phyloP scores from a whole-genome alignment of 345 rosid genomes.

The Syzygium oleosum region DNA sequence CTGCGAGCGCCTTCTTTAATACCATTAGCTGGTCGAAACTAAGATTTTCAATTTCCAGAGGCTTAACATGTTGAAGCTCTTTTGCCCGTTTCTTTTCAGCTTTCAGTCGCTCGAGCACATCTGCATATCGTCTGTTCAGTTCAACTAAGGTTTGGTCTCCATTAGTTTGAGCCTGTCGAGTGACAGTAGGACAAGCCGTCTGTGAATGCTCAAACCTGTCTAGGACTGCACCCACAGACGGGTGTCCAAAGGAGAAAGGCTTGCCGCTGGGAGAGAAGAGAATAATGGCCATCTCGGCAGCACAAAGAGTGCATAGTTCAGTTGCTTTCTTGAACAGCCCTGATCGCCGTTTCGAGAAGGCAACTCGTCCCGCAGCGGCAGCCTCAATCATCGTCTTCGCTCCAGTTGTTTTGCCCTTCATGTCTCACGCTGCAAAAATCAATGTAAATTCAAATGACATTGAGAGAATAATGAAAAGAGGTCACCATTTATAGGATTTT shows the following conservation, averaged over 20 bases:
- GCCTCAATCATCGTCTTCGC: not conserved
- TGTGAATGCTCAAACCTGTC: slow-evolving; percentile 19
- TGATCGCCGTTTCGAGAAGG: slow-evolving; percentile 46
- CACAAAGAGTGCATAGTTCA: slow-evolving; percentile 43
- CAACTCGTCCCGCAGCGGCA: slow-evolving; percentile 32
- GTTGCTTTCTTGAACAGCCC: slow-evolving; percentile 57
- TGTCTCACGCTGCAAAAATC: not conserved
- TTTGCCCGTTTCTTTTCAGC: slow-evolving; percentile 24
- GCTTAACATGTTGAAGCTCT: not conserved
- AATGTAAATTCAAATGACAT: not conserved
- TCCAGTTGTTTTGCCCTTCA: not conserved
- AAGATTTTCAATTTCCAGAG: not conserved
- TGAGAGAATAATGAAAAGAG: not conserved
- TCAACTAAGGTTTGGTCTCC: not conserved
- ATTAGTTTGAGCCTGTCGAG: not conserved
- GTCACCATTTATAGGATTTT: not conserved
- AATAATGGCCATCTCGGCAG: slow-evolving; percentile 34
- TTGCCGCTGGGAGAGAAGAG: slow-evolving; percentile 60
- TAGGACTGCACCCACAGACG: slow-evolving; percentile 28
- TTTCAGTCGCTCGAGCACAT: slow-evolving; percentile 10
- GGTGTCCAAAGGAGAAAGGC: slow-evolving; percentile 49
- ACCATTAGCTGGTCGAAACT: not conserved
- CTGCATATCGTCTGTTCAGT: slow-evolving; percentile 5
- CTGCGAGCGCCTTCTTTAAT: not conserved
- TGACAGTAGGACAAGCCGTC: not conserved